Conservation (phyloP, 2,329 filamentous ascomycete species). For the Metarhizium album region DNA sequence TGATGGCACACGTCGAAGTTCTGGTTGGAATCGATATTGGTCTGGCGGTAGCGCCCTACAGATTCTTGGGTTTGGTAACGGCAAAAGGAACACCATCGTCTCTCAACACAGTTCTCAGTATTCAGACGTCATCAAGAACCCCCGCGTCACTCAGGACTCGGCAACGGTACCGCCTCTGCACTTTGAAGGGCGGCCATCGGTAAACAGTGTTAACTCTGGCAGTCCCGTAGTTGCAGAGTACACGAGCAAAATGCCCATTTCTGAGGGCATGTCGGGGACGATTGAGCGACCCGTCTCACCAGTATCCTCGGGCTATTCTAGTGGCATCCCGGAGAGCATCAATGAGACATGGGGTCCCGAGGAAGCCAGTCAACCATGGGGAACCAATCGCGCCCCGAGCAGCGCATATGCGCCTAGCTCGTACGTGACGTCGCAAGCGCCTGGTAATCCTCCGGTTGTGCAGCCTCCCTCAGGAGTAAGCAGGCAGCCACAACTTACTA, state of each 20-base stretch:
- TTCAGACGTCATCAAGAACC: conserved; percentile 24
- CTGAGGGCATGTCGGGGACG: conserved; percentile 48
- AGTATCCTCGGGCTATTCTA: conserved; percentile 46
- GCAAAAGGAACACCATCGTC: conserved; percentile 38
- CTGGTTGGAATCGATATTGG: conserved; percentile 70
- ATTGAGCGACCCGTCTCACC: conserved; percentile 47
- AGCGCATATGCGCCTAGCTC: conserved; percentile 37
- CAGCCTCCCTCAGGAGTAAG: conserved; percentile 28
- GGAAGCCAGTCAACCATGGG: conserved; percentile 35
- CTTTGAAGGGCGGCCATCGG: conserved; percentile 49
- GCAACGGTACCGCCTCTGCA: conserved; percentile 59
- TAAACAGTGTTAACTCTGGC: conserved; percentile 57
- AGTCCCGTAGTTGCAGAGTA: conserved; percentile 60
- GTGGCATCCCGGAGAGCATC: conserved; percentile 55
- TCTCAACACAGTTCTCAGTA: conserved; percentile 49
- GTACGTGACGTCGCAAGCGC: conserved; percentile 30
- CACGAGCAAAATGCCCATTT: conserved; percentile 36
- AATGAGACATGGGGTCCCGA: conserved; percentile 45
- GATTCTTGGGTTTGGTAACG: conserved; percentile 47
- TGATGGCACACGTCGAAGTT: conserved; percentile 47
- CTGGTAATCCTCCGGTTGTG: conserved; percentile 20
- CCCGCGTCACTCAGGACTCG: conserved; percentile 52
- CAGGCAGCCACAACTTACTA: conserved; percentile 39
- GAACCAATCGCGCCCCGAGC: conserved; percentile 37
- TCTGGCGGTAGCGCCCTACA: conserved; percentile 61